These are phyloP conservation scores for Fusarium phyllophilum DNA, from an alignment of 2,329 filamentous ascomycete genomes.

Conservation along the genomic window DNA sequence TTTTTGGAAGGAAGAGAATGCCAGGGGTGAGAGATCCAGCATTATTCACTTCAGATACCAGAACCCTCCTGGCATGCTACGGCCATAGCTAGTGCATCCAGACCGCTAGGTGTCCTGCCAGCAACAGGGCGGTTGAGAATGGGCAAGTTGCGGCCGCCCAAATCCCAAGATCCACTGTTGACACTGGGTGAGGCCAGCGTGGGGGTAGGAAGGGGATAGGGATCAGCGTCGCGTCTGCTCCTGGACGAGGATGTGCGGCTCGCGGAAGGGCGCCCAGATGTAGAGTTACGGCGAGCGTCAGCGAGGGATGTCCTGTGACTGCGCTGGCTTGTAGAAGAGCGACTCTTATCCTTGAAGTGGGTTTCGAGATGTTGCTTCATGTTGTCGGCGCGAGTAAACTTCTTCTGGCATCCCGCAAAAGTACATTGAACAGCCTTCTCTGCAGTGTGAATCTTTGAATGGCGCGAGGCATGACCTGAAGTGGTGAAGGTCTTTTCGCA, in stretches of 20 bases:
- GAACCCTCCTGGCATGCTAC: constrained; percentile 62
- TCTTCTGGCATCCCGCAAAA: constrained; percentile 77
- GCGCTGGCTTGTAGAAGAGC: constrained; percentile 52
- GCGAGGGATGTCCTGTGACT: constrained; percentile 48
- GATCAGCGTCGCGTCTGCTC: constrained; percentile 55
- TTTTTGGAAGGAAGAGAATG: neutral
- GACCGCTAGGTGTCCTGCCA: constrained; percentile 58
- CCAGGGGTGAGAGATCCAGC: neutral
- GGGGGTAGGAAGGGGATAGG: constrained; percentile 51
- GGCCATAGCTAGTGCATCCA: constrained; percentile 65
- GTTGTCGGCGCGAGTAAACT: constrained; percentile 84
- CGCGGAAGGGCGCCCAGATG: constrained; percentile 43
- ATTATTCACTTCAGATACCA: constrained; percentile 21
- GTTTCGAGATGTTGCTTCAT: constrained; percentile 88
- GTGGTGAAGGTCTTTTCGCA: constrained; percentile 87
- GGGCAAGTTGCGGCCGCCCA: constrained; percentile 57
- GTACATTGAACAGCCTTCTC: constrained; percentile 79
- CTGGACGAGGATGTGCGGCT: constrained; percentile 46
- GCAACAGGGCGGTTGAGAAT: constrained; percentile 57
- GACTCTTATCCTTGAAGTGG: constrained; percentile 72
- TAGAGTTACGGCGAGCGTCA: constrained; percentile 48
- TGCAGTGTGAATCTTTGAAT: constrained; percentile 85
- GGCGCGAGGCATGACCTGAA: constrained; percentile 84
- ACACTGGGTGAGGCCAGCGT: constrained; percentile 51
- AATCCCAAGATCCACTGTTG: constrained; percentile 56